phyloP scores from a whole-genome alignment of 2,329 filamentous ascomycete genomes.

The Sporothrix globosa region DNA sequence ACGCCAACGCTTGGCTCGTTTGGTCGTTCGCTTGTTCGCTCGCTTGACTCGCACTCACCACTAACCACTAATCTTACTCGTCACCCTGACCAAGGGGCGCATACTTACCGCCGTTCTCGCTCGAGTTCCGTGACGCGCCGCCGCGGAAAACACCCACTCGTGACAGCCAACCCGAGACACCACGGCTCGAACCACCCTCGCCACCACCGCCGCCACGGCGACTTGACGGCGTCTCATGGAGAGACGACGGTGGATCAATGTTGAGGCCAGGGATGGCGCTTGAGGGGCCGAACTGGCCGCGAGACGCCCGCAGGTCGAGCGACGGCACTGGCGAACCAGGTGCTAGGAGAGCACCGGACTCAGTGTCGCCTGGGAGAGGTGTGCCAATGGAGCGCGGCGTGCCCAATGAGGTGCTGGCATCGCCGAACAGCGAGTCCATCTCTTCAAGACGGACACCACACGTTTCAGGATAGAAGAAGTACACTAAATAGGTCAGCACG shows the following conservation, averaged over 20 bases:
- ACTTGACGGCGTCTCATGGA: constrained; percentile 44
- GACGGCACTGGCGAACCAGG: constrained; percentile 78
- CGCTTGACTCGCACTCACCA: not conserved
- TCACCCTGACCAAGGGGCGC: constrained; percentile 49
- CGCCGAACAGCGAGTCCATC: constrained; percentile 93
- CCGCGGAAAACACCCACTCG: constrained; percentile 47
- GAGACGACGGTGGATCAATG: constrained; percentile 74
- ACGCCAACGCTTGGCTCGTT: constrained; percentile 22
- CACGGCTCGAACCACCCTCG: constrained; percentile 42
- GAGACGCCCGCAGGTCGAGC: constrained; percentile 65
- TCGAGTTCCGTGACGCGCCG: constrained; percentile 40
- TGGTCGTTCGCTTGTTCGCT: not conserved
- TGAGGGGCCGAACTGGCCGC: constrained; percentile 58
- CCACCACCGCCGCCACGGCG: constrained; percentile 35
- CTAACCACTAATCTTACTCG: constrained; percentile 39
- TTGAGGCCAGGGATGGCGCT: constrained; percentile 77
- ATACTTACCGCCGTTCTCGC: constrained; percentile 46
- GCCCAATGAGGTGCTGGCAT: constrained; percentile 78
- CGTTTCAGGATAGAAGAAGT: constrained; percentile 96
- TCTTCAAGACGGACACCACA: constrained; percentile 94
- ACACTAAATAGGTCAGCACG: constrained; percentile 63
- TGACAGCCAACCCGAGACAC: constrained; percentile 56
- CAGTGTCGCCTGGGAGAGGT: constrained; percentile 69
- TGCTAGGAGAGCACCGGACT: constrained; percentile 80
- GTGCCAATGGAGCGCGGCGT: constrained; percentile 80